Evolutionary conservation across 345 rosid species (phyloP), one percentile per base, ranked within the genome.

Genomic region (Populus alba): DNA sequence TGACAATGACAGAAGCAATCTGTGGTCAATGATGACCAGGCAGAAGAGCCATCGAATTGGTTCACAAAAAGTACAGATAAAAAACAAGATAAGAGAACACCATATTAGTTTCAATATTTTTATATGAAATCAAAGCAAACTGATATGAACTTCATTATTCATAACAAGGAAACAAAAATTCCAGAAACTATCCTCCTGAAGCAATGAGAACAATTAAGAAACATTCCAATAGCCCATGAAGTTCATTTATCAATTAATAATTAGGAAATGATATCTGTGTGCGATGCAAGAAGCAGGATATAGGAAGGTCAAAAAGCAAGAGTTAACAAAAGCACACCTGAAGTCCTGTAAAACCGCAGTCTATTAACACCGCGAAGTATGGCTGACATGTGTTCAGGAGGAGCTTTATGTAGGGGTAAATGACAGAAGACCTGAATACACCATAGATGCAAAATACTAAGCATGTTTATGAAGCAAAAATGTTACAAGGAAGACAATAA

Each of bases 351-450:
- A 76, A 91, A 92, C 37, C 98, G 89, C 76, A 97, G 86, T 70
- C 88, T 83, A 82, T 92, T 97, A 74, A 97, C 97, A 77, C 93
- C 87, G 80, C 91, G 98, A 85, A 97, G 86, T 83, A 97, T 84
- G 74, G 97, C 95, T 72, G 98, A 92, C 95, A 97, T 88, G 45
- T 97, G 93, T 81, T 90, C 93, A 25, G 98, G 98, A 73, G 88
- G 86, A 79, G 97, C 93, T 86, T 92, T 92, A 55, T 94, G 92
- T 27, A 94, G 83, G 77, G 98, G 97, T 87, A 97, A 84, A 89
- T 94, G 94, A 77, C 87, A 90, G 70, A 94, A 91, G 72, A 92
- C 98, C 99, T 96, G 84, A 75, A 87, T 70, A 76, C 67, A 68
- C 38, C 71, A 82, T 31, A 39, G 17, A n/a, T 41, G 33, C 27